Percentiles rank a stretch among this genome's conserved stretches.
These are phyloP conservation scores for Diplodia sapinea DNA, from an alignment of 2,329 filamentous ascomycete species.

Conservation along the genomic window DNA sequence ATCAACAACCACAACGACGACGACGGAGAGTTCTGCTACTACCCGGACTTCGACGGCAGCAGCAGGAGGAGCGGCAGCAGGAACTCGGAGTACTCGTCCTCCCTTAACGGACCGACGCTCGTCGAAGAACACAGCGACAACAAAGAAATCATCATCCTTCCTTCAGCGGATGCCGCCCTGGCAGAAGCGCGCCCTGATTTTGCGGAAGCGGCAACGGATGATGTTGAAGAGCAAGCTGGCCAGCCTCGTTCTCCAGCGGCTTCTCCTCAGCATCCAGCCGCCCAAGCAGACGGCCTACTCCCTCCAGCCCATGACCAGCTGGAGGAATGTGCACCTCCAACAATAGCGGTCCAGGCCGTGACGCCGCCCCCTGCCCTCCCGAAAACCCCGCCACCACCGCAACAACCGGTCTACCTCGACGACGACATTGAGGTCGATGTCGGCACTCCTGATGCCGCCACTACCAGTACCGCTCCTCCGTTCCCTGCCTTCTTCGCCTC, in stretches of 20 bases:
- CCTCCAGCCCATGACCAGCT: background rate
- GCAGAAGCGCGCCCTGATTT: conserved; percentile 10
- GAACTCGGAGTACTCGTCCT: background rate
- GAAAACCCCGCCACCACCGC: background rate
- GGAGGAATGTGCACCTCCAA: background rate
- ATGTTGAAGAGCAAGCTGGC: background rate
- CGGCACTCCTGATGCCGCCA: background rate
- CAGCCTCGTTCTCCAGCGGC: conserved; percentile 1
- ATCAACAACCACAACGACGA: background rate
- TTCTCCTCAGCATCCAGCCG: background rate
- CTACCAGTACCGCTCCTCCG: background rate
- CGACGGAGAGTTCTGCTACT: background rate
- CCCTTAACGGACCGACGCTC: conserved; percentile 1
- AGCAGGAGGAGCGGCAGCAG: background rate
- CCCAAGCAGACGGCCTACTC: background rate
- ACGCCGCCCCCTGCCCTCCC: background rate
- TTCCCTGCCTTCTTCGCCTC: conserved; percentile 5
- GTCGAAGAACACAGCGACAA: background rate
- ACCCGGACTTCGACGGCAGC: background rate
- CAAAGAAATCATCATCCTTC: background rate
- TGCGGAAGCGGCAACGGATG: background rate
- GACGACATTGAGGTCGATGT: background rate
- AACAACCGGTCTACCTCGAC: background rate
- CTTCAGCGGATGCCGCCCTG: conserved; percentile 1
- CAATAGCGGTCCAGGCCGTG: background rate